These are phyloP conservation scores for Calonectria hongkongensis DNA, from an alignment of 2,329 filamentous ascomycete species.

Conservation along the genomic window DNA sequence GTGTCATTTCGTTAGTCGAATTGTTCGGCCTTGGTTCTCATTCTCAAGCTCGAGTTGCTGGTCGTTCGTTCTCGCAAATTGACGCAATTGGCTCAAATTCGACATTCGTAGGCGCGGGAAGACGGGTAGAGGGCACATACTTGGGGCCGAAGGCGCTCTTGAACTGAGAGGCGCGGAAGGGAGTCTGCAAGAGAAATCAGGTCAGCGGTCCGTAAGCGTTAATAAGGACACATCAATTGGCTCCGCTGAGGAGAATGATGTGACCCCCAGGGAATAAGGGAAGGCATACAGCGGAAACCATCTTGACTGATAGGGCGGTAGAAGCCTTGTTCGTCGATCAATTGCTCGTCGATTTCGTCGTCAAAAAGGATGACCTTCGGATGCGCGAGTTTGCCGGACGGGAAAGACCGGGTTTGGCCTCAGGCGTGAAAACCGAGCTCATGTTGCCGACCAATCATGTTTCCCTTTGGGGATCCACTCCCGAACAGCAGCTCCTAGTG, in stretches of 20 bases:
- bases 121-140: slow-evolving; percentile 64
- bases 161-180: slow-evolving; percentile 69
- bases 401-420: slow-evolving; percentile 60
- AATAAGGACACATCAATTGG: slow-evolving; percentile 38
- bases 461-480: slow-evolving; percentile 37
- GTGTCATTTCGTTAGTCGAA: slow-evolving; percentile 54
- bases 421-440: slow-evolving; percentile 53
- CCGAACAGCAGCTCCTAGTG: slow-evolving; percentile 45
- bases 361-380: slow-evolving; percentile 51
- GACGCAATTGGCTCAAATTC: slow-evolving; percentile 26
- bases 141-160: slow-evolving; percentile 80
- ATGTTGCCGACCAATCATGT: slow-evolving; percentile 40
- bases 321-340: slow-evolving; percentile 58
- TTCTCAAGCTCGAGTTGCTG: slow-evolving; percentile 5
- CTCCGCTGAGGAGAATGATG: background rate
- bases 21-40: slow-evolving; percentile 28
- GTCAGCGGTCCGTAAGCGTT: slow-evolving; percentile 55
- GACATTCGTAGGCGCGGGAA: slow-evolving; percentile 8
- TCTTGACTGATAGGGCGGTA: slow-evolving; percentile 60
- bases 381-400: slow-evolving; percentile 61
- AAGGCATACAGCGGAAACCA: slow-evolving; percentile 64
- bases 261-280: background rate
- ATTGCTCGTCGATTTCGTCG: slow-evolving; percentile 60
- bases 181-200: slow-evolving; percentile 63
- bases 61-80: slow-evolving; percentile 22